Evolutionary conservation across 257 asterid species (phyloP).

Genomic region (Lantana camara): DNA sequence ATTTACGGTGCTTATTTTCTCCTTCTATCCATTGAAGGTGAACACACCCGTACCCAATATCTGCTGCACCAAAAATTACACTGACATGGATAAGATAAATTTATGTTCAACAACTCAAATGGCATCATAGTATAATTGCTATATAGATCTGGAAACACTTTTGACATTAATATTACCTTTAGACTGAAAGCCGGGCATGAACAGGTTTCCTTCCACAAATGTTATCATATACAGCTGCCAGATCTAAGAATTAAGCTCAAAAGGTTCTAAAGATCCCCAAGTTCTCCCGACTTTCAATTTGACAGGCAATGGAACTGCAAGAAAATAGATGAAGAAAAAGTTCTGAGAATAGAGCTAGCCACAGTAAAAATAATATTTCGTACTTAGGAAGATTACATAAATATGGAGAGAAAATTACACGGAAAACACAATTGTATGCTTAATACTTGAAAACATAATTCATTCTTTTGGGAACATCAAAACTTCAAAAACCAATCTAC

Average conservation of each 20-base stretch:
- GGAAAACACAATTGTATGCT: too few species aligned
- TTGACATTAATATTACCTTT: slow-evolving; percentile 29
- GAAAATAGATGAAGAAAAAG: slow-evolving; percentile 14
- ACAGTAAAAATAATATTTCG: background rate
- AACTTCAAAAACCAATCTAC: background rate
- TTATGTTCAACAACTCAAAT: slow-evolving; percentile 2
- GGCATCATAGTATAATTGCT: slow-evolving; percentile 9
- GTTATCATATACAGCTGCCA: slow-evolving; percentile 10
- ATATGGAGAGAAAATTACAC: slow-evolving; percentile 5
- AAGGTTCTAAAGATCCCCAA: slow-evolving; percentile 91
- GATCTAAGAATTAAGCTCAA: slow-evolving; percentile 48
- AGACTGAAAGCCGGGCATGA: slow-evolving; percentile 20
- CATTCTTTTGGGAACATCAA: too few species aligned
- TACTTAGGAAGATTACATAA: slow-evolving; percentile 4
- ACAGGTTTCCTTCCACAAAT: slow-evolving; percentile 19
- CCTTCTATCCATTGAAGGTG: background rate
- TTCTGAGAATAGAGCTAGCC: slow-evolving; percentile 5
- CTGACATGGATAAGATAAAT: background rate
- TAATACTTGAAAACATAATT: background rate
- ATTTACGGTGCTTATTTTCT: background rate
- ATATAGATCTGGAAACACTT: background rate
- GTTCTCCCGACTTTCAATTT: slow-evolving; percentile 87
- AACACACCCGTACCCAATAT: background rate
- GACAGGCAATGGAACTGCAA: slow-evolving; percentile 89
- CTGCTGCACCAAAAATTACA: slow-evolving; percentile 1